Percentiles rank a stretch among this genome's conserved stretches.
phyloP scores from a whole-genome alignment of 1,284 basidiomycete genomes.

The Moesziomyces parantarcticus region DNA sequence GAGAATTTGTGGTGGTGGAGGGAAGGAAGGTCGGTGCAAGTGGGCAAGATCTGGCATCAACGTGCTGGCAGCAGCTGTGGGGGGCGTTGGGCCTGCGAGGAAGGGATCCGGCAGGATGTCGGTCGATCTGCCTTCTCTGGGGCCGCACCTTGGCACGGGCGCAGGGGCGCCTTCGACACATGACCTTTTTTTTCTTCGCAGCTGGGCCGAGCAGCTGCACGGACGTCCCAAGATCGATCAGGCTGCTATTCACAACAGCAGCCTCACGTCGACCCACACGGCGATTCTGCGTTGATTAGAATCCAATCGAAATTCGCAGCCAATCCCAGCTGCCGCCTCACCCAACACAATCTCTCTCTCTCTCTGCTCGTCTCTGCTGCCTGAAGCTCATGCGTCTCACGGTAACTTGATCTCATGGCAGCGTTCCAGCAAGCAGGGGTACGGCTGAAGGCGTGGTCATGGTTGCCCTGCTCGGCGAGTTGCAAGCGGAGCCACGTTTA shows the following conservation, averaged over 20 bases:
- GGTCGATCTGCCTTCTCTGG: constrained; percentile 7
- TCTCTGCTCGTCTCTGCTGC: neutral
- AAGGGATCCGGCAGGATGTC: neutral
- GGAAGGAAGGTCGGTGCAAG: constrained; percentile 3
- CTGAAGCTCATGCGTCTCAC: neutral
- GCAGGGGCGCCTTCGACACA: constrained; percentile 13
- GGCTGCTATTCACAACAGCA: neutral
- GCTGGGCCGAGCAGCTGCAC: constrained; percentile 8
- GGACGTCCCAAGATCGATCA: constrained; percentile 33
- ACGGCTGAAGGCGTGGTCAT: constrained; percentile 5
- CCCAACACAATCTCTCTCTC: neutral
- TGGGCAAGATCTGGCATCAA: constrained; percentile 1
- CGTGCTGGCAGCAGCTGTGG: constrained; percentile 1
- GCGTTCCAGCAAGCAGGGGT: too few species aligned
- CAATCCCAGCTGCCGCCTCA: neutral
- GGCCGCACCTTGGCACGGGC: neutral
- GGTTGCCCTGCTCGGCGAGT: constrained; percentile 2
- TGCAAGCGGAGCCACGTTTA: neutral
- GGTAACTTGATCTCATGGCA: too few species aligned
- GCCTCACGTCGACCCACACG: too few species aligned
- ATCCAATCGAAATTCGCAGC: constrained; percentile 22
- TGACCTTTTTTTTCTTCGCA: constrained; percentile 7
- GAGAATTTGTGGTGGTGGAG: constrained; percentile 18
- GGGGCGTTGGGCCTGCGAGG: constrained; percentile 1
- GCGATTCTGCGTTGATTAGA: constrained; percentile 6